Conservation (phyloP, 148 eudicot species). For the Rhododendron ferrugineum region DNA sequence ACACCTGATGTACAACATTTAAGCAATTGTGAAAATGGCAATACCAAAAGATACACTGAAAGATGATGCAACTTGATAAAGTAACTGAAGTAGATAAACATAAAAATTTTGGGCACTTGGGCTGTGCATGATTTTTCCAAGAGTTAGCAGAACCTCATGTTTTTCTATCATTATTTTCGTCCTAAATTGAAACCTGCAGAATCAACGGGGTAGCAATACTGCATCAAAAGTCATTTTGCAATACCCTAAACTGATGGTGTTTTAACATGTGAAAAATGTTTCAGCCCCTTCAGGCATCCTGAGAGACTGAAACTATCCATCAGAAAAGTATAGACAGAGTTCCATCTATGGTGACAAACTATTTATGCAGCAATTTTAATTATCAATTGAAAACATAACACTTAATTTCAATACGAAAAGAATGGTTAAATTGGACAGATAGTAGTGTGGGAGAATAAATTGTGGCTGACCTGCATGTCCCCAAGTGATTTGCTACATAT, state of each 20-base stretch:
- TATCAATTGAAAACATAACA: not conserved
- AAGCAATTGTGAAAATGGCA: not conserved
- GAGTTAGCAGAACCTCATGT: not conserved
- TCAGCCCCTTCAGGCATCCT: not conserved
- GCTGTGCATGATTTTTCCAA: not conserved
- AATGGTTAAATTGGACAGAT: not conserved
- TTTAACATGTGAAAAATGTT: slow-evolving; percentile 4
- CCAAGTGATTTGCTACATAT: slow-evolving; percentile 99
- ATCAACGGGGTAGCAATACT: not conserved
- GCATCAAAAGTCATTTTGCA: not conserved
- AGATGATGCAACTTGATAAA: not conserved
- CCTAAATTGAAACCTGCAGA: not conserved
- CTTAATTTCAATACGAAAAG: not conserved
- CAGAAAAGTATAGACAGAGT: not conserved
- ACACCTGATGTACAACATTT: slow-evolving; percentile 47
- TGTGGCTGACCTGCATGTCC: slow-evolving; percentile 78
- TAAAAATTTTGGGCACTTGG: not conserved
- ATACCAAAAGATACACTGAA: not conserved
- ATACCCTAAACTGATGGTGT: not conserved
- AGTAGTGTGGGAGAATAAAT: not conserved
- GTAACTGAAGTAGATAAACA: not conserved
- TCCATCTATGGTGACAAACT: not conserved
- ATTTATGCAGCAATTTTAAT: not conserved
- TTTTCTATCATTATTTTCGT: not conserved
- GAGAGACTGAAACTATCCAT: not conserved